Percentiles rank a stretch among this genome's conserved stretches.
Evolutionary conservation across 768 basidiomycete species (phyloP).

Genomic region (Tylopilus sp.): DNA sequence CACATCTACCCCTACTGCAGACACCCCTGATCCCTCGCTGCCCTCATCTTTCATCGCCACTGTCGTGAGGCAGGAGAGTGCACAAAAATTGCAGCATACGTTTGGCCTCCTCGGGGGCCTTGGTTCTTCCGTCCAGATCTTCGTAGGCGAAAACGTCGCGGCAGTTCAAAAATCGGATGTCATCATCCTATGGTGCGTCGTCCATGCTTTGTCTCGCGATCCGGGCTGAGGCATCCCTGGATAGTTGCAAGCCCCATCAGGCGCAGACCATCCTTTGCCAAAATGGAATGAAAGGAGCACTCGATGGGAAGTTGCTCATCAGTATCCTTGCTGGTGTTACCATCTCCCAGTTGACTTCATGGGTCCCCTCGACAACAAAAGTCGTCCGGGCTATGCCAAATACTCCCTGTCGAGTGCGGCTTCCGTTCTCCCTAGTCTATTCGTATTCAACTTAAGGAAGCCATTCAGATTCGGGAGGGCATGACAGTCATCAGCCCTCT

Average conservation of each 20-base stretch:
- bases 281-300: conserved; percentile 74
- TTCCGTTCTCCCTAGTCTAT: too few relatives aligned
- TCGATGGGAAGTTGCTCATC: conserved; percentile 88
- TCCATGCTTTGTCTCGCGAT: neutral
- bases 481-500: conserved; percentile 93
- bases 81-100: conserved; percentile 54
- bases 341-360: conserved; percentile 69
- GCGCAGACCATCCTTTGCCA: conserved; percentile 71
- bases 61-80: conserved; percentile 77
- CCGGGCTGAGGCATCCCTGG: conserved; percentile 1
- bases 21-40: conserved; percentile 59
- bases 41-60: conserved; percentile 85
- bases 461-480: conserved; percentile 87
- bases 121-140: conserved; percentile 67
- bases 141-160: conserved; percentile 64
- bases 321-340: conserved; percentile 98
- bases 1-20: conserved; percentile 61
- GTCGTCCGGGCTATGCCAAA: conserved; percentile 98
- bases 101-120: conserved; percentile 59
- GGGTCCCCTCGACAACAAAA: conserved; percentile 74
- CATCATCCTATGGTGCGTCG: conserved; percentile 77
- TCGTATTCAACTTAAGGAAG: neutral
- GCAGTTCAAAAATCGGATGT: conserved; percentile 79
- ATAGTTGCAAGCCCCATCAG: conserved; percentile 91
- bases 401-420: conserved; percentile 85